Evolutionary conservation across 2,329 filamentous ascomycete genomes (phyloP).

Genomic region (Phyllosticta capitalensis): DNA sequence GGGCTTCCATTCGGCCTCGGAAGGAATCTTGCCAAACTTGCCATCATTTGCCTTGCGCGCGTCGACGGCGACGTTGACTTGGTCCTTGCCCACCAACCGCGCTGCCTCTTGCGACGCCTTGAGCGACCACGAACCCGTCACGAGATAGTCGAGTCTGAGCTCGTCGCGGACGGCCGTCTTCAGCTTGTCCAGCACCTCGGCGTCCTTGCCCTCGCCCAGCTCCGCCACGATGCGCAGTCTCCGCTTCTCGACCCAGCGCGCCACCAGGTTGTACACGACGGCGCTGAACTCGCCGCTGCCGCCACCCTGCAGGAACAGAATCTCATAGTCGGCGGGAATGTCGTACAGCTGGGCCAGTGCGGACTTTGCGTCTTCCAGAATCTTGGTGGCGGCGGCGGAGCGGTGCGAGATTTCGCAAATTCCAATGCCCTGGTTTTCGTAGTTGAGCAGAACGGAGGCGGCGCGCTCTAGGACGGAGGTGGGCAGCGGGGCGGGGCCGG

Average conservation of each 20-base stretch:
- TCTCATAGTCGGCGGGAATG: constrained; percentile 77
- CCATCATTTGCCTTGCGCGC: constrained; percentile 53
- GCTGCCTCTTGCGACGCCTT: constrained; percentile 81
- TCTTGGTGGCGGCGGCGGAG: constrained; percentile 64
- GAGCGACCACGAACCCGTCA: constrained; percentile 83
- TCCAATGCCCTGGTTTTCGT: constrained; percentile 69
- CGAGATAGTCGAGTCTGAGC: constrained; percentile 76
- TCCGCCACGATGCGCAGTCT: constrained; percentile 50
- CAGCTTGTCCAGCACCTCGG: constrained; percentile 49
- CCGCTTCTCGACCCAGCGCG: constrained; percentile 68
- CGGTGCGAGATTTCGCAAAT: constrained; percentile 88
- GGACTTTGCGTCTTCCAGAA: constrained; percentile 70
- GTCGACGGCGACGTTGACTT: constrained; percentile 74
- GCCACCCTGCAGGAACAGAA: constrained; percentile 80
- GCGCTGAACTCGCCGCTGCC: constrained; percentile 81
- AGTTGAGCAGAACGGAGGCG: constrained; percentile 70
- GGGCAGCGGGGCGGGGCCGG: constrained; percentile 79
- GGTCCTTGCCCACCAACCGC: constrained; percentile 64
- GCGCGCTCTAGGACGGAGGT: constrained; percentile 71
- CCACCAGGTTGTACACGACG: constrained; percentile 73
- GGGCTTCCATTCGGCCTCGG: constrained; percentile 66
- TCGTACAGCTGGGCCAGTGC: constrained; percentile 66
- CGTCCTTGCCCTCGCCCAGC: constrained; percentile 34
- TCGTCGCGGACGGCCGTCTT: constrained; percentile 57
- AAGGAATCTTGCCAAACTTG: constrained; percentile 79